Percentiles rank a stretch among this genome's conserved stretches.
These are phyloP conservation scores for Nigrograna mackinnonii DNA, from an alignment of 2,329 filamentous ascomycete species.

Conservation along the genomic window DNA sequence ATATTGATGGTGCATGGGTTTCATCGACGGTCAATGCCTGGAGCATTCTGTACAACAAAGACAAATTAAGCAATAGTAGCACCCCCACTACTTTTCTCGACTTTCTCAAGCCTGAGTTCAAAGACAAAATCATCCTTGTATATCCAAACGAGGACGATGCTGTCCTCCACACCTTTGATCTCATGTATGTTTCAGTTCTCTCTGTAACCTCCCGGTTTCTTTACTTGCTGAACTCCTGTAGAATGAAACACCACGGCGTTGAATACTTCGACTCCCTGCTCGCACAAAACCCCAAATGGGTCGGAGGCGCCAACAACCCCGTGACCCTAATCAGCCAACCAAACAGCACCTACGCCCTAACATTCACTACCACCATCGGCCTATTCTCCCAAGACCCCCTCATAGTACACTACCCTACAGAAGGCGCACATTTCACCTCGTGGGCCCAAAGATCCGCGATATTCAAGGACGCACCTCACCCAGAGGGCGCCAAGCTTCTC, in stretches of 20 bases:
- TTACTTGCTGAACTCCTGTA: slow-evolving; percentile 3
- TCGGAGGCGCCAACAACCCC: slow-evolving; percentile 55
- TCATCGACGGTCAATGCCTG: slow-evolving; percentile 43
- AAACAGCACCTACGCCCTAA: slow-evolving; percentile 21
- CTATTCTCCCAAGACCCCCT: neutral
- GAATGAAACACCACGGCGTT: slow-evolving; percentile 43
- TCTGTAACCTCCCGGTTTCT: no score
- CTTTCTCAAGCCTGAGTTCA: slow-evolving; percentile 54
- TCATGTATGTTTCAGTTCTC: slow-evolving; percentile 44
- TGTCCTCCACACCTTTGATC: slow-evolving; percentile 54
- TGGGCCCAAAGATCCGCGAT: slow-evolving; percentile 57
- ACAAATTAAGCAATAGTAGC: slow-evolving; percentile 25
- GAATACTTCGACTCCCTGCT: slow-evolving; percentile 54
- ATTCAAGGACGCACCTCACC: slow-evolving; percentile 52
- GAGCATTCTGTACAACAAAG: slow-evolving; percentile 42
- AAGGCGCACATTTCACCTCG: slow-evolving; percentile 49
- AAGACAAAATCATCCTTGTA: slow-evolving; percentile 57
- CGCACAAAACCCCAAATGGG: slow-evolving; percentile 56
- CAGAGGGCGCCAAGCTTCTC: slow-evolving; percentile 56
- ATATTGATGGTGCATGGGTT: slow-evolving; percentile 48
- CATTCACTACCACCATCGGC: slow-evolving; percentile 20
- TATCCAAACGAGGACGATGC: slow-evolving; percentile 64
- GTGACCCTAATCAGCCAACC: slow-evolving; percentile 32
- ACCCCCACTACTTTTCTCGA: slow-evolving; percentile 47
- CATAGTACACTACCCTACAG: slow-evolving; percentile 31